Evolutionary conservation across 495 filamentous ascomycete genomes (phyloP), one percentile per base, ranked within the genome.

Genomic region (Apodospora peruviana): DNA sequence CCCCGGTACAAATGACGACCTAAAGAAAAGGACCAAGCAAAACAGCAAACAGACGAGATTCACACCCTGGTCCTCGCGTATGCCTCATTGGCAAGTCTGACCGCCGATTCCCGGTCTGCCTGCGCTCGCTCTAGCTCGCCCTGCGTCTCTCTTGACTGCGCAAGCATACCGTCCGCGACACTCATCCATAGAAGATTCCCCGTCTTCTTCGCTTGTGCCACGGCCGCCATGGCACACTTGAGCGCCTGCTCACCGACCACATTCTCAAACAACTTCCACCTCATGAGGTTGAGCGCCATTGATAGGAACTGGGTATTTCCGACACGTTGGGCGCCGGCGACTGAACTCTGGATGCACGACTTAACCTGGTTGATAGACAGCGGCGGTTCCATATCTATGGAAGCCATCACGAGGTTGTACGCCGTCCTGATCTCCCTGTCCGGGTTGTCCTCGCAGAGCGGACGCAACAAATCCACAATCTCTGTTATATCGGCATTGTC

Each of bases 171-270:
- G 51, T 86, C 84, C 0, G 86, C 87, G 19, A 93, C 88, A 57
- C 84, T 90, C 60, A 76, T 84, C 93, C 93, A 99, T 18, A 99
- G 64, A 2, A 75, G 70, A 64, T 91, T 89, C 21, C 83, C 80
- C 41, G 82, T 82, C 60, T 82, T 85, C 59, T 79, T 81, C 4
- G 90, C 88, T 72, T 91, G 82, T 12, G 76, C 79, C 45, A 81
- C 72, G 23, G 80, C 87, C 0, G 90, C 90, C 37, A 79, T 76
- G 0, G 87, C 87, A 52, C 85, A 87, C 71, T 96, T 96, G 53
- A 94, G 82, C 2, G 91, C 87, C 67, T 97, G 91, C 48, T 90
- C 89, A 29, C 88, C 89, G 2, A 96, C 80, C 11, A 91, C 86
- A 24, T 85, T 86, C 21, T 80, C 76, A 70, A 96, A 97, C 64